Base-by-base conservation (phyloP, 177 flowering plant genomes). In the Vitis hybrid region DNA sequence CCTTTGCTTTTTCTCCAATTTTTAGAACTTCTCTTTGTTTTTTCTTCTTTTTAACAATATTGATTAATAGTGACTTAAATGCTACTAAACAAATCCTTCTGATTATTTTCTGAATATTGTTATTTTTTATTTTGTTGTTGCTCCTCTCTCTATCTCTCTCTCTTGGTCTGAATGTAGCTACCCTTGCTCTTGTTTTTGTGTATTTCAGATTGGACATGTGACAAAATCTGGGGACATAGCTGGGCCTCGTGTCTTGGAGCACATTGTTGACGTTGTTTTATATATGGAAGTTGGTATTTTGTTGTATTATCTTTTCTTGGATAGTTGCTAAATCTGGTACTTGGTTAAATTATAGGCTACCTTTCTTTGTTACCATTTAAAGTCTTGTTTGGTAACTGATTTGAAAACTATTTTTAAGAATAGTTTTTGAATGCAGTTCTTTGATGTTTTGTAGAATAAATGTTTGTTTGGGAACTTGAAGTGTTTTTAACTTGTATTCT, bases 181-280 rank as follows among this genome's bases (percentile, higher is more conserved):
- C 46, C 48, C 46, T 46, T 13, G 50, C 59, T 13, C 21, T 12
- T 74, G 15, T 61, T 54, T 74, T 56, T 24, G 32, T 67, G 49
- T 13, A 10, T 77, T 82, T 77, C 85, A 93, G 97, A 88, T 84
- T 86, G 99, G 98, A 14, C 99, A 95, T 80, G 97, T 95, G 70
- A 95, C 88, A 64, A 95, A 95, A 79, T 74, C 88, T 64, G 99
- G 99, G 77, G 99, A 93, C 1, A 89, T 95, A 71, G 99, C 99
- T 13, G 99, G 99, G 59, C 99, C 99, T 67, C 95, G 96, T 68
- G 85, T 87, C 16, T 82, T 95, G 87, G 99, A 95, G 86, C 98
- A 95, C 77, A 93, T 95, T 51, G 99, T 95, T 64, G 99, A 95
- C 81, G 92, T 82, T 80, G 98, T 95, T 75, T 69, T 95, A 57